Percentiles rank a stretch among this genome's conserved stretches.
Evolutionary conservation across 2,329 filamentous ascomycete genomes (phyloP).

Genomic region (Cryphonectria japonica): DNA sequence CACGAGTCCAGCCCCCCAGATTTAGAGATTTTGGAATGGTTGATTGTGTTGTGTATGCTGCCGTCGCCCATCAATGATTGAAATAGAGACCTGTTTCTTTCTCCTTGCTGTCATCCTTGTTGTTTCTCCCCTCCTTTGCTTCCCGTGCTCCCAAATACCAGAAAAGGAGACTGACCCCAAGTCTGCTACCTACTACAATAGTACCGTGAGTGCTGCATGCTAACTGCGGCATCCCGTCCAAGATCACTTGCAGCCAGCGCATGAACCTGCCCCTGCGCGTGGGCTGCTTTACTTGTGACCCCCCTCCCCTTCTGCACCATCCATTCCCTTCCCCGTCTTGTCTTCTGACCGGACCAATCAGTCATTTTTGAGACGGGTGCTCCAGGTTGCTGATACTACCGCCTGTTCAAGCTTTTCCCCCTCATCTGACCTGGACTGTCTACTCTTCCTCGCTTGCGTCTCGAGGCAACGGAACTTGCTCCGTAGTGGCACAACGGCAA

Average conservation of each 20-base stretch:
- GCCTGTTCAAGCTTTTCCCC: neutral
- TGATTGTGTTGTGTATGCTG: neutral
- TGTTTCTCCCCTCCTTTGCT: no score
- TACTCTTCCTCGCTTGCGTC: neutral
- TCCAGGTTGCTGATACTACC: neutral
- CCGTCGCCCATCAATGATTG: no score
- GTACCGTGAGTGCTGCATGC: neutral
- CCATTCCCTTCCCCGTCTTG: neutral
- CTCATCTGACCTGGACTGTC: neutral
- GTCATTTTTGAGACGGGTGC: neutral
- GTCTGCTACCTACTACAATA: neutral
- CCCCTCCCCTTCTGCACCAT: neutral
- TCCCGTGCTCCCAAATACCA: no score
- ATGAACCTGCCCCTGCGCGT: constrained; percentile 2
- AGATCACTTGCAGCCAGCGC: constrained; percentile 10
- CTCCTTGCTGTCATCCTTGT: no score
- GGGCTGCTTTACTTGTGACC: neutral
- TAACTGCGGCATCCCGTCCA: neutral
- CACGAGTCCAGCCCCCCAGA: neutral
- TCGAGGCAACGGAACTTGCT: neutral
- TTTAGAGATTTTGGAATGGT: neutral
- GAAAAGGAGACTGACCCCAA: no score
- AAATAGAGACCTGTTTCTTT: no score
- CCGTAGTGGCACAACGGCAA: neutral
- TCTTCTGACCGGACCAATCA: constrained; percentile 5